Conservation (phyloP, 768 basidiomycete species). For the Tylopilus rubrobrunneus region DNA sequence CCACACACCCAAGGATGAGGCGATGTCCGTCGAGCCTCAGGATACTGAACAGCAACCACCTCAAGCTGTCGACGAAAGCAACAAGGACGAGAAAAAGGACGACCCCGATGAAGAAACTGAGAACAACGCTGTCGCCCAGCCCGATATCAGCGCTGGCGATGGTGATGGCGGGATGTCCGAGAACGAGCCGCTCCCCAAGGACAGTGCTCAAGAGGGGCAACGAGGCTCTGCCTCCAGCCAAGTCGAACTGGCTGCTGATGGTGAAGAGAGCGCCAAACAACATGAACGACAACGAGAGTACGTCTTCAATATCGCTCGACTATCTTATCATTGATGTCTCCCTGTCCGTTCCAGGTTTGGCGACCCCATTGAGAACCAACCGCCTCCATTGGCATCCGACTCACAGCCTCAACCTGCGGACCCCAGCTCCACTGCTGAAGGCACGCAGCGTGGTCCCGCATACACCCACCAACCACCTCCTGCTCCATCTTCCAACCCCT, state of each 20-base stretch:
- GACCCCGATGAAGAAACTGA: conserved; percentile 26
- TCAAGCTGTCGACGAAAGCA: conserved; percentile 16
- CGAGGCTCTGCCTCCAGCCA: conserved; percentile 15
- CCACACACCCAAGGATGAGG: conserved; percentile 14
- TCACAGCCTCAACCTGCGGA: conserved; percentile 13
- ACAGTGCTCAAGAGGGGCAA: conserved; percentile 21
- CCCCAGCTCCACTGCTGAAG: conserved; percentile 37
- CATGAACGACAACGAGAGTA: conserved; percentile 9
- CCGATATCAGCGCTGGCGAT: conserved; percentile 33
- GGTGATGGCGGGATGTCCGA: conserved; percentile 19
- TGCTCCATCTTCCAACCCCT: conserved; percentile 43
- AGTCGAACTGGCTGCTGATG: conserved; percentile 8
- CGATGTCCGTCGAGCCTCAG: conserved; percentile 21
- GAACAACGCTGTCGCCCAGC: conserved; percentile 29
- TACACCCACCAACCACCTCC: conserved; percentile 38
- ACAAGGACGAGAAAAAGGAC: conserved; percentile 23
- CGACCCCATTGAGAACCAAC: conserved; percentile 10
- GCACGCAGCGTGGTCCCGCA: conserved; percentile 43
- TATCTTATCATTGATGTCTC: not conserved
- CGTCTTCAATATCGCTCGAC: not conserved
- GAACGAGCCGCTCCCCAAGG: conserved; percentile 14
- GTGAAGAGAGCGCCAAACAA: conserved; percentile 27
- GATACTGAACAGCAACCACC: conserved; percentile 20
- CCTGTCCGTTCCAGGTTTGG: conserved; percentile 4
- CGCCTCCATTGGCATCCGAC: conserved; percentile 1